These are phyloP conservation scores for Backusella sp. DNA, from an alignment of 192 early-diverging fungal genomes.

Conservation along the genomic window DNA sequence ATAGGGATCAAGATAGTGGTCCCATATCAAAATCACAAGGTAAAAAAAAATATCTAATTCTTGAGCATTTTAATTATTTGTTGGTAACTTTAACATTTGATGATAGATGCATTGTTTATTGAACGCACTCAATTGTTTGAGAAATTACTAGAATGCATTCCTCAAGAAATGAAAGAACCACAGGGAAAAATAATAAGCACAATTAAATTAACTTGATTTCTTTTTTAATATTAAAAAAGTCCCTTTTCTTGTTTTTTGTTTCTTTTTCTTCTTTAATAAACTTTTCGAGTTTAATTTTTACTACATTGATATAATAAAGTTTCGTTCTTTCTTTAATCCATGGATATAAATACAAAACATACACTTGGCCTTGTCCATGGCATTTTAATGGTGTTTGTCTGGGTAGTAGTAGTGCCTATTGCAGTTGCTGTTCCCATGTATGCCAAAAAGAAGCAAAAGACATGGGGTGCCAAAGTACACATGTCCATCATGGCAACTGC, in stretches of 20 bases:
- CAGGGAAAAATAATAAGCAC: conserved; percentile 68
- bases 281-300: neutral
- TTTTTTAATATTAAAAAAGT: neutral
- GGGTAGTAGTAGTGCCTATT: conserved; percentile 12
- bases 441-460: conserved; percentile 7
- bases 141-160: conserved; percentile 69
- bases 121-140: conserved; percentile 67
- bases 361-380: neutral
- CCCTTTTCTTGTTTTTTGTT: neutral
- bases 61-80: neutral
- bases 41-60: neutral
- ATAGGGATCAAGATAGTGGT: neutral
- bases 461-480: conserved; percentile 15
- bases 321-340: neutral
- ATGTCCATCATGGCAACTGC: conserved; percentile 15
- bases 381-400: conserved; percentile 11
- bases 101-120: conserved; percentile 25
- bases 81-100: neutral
- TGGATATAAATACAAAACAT: conserved; percentile 4
- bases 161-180: conserved; percentile 75
- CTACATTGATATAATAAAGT: neutral
- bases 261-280: neutral
- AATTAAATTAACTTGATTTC: conserved; percentile 43
- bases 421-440: conserved; percentile 14
- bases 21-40: neutral